Evolutionary conservation across 257 asterid species (phyloP), one percentile per base, ranked within the genome.

Genomic region (Craterostigma plantagineum): DNA sequence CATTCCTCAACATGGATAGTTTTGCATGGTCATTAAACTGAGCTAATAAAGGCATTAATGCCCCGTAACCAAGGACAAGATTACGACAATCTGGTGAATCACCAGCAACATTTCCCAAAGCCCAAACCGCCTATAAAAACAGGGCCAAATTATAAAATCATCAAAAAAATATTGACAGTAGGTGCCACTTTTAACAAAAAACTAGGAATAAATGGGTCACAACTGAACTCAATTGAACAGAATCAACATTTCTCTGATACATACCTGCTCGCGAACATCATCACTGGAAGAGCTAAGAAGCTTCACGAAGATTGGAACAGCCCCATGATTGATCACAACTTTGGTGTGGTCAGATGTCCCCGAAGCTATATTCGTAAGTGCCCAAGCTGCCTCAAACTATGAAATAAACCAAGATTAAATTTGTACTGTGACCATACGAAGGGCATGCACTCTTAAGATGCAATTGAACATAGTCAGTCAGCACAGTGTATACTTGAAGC

Each of bases 301-400:
- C 57, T 70, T 62, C 14, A 76, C 91, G 62, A 84, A 79, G 34
- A 65, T 60, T 14, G 95, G 92, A 34, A 84, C 76, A 17, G 95
- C 93, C 9, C 93, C 93, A 56, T 77, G 85, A 63, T 84, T 87
- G 52, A 84, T 79, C 13, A 84, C 93, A 43, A 84, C 93, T 57
- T 68, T 69, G 5, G 95, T 84, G 64, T 84, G 83, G 39, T 84
- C 95, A 44, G 95, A 84, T 42, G 93, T 84, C 34, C 95, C 95
- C 16, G 95, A 84, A 44, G 93, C 93, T 54, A 84, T 74, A 62
- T 84, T 84, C 6, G 95, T 84, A 59, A 83, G 81, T 16, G 95
- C 95, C 95, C 95, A 83, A 43, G 95, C 93, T 33, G 95, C 95
- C 71, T 83, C 95, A 56, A 84, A 79, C 95, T 84, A 59, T 3